Evolutionary conservation across 2,329 filamentous ascomycete genomes (phyloP).

Genomic region (Emmonsia crescens): DNA sequence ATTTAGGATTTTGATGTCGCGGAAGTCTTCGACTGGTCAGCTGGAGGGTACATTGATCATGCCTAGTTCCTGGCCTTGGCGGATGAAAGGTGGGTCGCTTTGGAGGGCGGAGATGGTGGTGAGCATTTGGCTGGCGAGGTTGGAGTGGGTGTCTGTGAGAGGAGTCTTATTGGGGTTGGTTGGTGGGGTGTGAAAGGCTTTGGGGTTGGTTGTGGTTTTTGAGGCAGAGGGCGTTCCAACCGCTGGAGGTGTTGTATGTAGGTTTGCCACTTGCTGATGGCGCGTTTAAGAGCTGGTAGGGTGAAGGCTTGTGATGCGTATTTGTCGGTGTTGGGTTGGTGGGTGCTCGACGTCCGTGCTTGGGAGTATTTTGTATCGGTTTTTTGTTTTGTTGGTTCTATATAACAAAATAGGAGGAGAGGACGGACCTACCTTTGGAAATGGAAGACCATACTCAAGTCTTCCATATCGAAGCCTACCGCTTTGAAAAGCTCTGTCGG

Average conservation of each 20-base stretch:
- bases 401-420: too few species aligned
- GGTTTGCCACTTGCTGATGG: constrained; percentile 48
- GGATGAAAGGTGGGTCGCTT: constrained; percentile 52
- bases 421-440: constrained; percentile 41
- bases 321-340: constrained; percentile 36
- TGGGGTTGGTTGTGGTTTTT: constrained; percentile 58
- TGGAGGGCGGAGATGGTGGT: constrained; percentile 48
- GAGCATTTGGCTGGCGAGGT: constrained; percentile 48
- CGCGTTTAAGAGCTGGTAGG: constrained; percentile 42
- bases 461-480: constrained; percentile 46
- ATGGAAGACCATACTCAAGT: constrained; percentile 63
- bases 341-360: constrained; percentile 50
- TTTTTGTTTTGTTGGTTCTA: too few species aligned
- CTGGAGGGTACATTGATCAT: constrained; percentile 53
- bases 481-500: constrained; percentile 41
- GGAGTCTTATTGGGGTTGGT: constrained; percentile 14
- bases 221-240: constrained; percentile 55
- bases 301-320: constrained; percentile 39
- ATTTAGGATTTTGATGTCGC: constrained; percentile 53
- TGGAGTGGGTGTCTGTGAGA: constrained; percentile 40
- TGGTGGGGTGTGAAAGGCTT: constrained; percentile 45
- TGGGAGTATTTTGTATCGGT: too few species aligned
- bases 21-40: constrained; percentile 58
- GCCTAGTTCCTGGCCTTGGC: constrained; percentile 59
- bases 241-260: constrained; percentile 48